Conservation (phyloP, 306 rosid species). For the Morella rubra region DNA sequence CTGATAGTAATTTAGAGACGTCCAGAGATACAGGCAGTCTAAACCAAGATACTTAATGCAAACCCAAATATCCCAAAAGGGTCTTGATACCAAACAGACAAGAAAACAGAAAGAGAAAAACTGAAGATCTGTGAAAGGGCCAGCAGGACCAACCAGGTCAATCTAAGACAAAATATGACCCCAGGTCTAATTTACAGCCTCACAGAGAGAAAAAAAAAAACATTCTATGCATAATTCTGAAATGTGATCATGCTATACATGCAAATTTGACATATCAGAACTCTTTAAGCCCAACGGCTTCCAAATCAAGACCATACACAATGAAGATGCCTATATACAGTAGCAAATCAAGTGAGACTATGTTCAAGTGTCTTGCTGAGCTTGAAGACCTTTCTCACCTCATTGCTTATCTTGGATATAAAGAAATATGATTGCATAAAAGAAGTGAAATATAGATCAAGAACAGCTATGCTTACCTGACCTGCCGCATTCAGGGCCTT, state of each 20-base stretch:
- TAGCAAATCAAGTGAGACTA: conserved; percentile 7
- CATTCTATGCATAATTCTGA: not conserved
- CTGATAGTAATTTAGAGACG: not conserved
- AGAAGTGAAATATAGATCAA: not conserved
- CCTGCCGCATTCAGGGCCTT: conserved; percentile 87
- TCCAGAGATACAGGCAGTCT: not conserved
- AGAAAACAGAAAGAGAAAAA: too few relatives aligned
- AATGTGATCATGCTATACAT: not conserved
- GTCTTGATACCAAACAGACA: too few relatives aligned
- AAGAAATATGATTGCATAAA: not conserved
- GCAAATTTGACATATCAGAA: conserved; percentile 4
- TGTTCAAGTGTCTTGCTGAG: conserved; percentile 11
- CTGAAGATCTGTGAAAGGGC: too few relatives aligned
- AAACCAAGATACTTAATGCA: too few relatives aligned
- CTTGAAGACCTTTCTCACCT: conserved; percentile 21
- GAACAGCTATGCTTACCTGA: conserved; percentile 54
- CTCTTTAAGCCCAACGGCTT: conserved; percentile 15
- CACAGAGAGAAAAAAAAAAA: not conserved
- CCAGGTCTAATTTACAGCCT: not conserved
- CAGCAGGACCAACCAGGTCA: too few relatives aligned
- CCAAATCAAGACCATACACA: conserved; percentile 6
- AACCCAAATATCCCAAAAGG: too few relatives aligned
- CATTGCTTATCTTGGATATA: not conserved
- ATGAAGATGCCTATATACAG: not conserved
- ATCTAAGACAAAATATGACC: not conserved